Conservation (phyloP, 129 eudicot species). For the Pulicaria dysenterica region DNA sequence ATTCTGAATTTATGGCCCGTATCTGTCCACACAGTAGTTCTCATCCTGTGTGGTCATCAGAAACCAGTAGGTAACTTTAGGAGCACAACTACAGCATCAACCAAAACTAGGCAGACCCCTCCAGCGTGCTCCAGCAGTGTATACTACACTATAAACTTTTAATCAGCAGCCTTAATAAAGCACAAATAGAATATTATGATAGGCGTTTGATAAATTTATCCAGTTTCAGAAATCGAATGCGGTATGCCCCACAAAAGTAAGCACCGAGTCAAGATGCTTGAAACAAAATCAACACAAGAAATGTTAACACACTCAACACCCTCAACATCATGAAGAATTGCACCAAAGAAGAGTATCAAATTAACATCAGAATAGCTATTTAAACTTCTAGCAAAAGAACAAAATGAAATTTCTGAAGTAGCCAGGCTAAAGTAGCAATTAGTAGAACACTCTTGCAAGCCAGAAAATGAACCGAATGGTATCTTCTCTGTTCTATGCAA, state of each 20-base stretch:
- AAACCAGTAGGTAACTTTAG: constrained; percentile 61
- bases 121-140: constrained; percentile 52
- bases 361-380: too few species aligned
- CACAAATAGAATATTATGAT: not conserved
- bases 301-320: too few species aligned
- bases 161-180: not conserved
- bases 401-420: too few species aligned
- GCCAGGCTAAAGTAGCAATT: not conserved
- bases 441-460: not conserved
- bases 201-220: constrained; percentile 10
- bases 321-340: too few species aligned
- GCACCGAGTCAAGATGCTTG: too few species aligned
- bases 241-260: not conserved
- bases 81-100: constrained; percentile 69
- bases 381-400: too few species aligned
- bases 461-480: too few species aligned
- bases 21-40: constrained; percentile 83
- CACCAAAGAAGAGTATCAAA: too few species aligned
- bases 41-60: constrained; percentile 80
- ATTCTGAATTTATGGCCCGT: constrained; percentile 78
- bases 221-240: not conserved
- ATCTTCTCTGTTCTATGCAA: constrained; percentile 5
- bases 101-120: constrained; percentile 63
- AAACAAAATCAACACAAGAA: too few species aligned
- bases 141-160: not conserved